Evolutionary conservation across 106 monocot genomes (phyloP).

Genomic region (Vanilla planifolia): DNA sequence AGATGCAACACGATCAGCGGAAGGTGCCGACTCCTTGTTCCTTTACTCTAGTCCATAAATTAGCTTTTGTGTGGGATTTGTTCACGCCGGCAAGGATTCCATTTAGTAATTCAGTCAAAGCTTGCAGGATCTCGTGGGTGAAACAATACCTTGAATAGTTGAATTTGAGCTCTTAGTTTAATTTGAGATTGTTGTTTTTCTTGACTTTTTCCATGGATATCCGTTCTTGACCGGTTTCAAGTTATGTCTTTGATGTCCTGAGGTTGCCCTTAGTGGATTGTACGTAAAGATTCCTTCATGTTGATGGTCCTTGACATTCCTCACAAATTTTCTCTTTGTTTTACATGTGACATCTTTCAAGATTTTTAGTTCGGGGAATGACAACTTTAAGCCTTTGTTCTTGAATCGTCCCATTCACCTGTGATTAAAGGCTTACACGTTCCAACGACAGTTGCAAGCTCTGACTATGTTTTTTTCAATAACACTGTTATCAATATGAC

Average conservation of each 20-base stretch:
- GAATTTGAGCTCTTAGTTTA: background rate
- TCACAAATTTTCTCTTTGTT: too few relatives aligned
- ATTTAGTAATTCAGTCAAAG: background rate
- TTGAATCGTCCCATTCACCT: too few relatives aligned
- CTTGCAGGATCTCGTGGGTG: background rate
- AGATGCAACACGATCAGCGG: slow-evolving; percentile 23
- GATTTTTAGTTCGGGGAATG: too few relatives aligned
- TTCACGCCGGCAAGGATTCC: background rate
- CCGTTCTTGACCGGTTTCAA: background rate
- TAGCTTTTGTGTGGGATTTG: background rate
- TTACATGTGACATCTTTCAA: too few relatives aligned
- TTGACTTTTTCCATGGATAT: background rate
- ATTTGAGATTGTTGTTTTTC: background rate
- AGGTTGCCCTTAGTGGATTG: background rate
- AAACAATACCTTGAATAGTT: background rate
- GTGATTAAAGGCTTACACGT: too few relatives aligned
- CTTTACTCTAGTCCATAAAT: background rate
- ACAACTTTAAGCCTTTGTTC: too few relatives aligned
- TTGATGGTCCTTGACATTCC: too few relatives aligned
- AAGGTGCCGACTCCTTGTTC: slow-evolving; percentile 3
- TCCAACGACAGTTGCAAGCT: too few relatives aligned
- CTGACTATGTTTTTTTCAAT: background rate
- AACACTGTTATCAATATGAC: background rate
- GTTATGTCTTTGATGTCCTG: background rate
- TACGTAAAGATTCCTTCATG: too few relatives aligned